These are phyloP conservation scores for Colletotrichum incanum DNA, from an alignment of 2,329 filamentous ascomycete species.

Conservation along the genomic window DNA sequence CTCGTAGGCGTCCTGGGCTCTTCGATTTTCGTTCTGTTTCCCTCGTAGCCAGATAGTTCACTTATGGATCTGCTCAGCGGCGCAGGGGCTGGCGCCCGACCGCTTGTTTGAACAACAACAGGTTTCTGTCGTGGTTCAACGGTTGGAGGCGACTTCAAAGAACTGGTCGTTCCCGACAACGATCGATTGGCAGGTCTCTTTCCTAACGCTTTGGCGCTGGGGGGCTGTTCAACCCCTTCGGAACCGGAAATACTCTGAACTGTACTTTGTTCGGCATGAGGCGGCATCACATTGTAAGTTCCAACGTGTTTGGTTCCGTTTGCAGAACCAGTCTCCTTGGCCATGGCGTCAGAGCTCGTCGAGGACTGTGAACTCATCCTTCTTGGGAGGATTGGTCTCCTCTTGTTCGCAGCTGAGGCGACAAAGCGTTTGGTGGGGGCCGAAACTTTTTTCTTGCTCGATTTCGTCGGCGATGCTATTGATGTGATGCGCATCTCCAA, in stretches of 20 bases:
- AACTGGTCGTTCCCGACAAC: slow-evolving; percentile 11
- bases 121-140: slow-evolving; percentile 28
- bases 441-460: slow-evolving; percentile 49
- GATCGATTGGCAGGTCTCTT: slow-evolving; percentile 58
- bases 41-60: slow-evolving; percentile 22
- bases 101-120: slow-evolving; percentile 23
- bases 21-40: slow-evolving; percentile 3
- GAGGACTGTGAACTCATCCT: slow-evolving; percentile 66
- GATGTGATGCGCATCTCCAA: slow-evolving; percentile 50
- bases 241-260: slow-evolving; percentile 23
- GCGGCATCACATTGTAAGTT: slow-evolving; percentile 47
- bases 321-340: slow-evolving; percentile 51
- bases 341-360: slow-evolving; percentile 52
- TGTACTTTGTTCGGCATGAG: slow-evolving; percentile 49
- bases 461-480: slow-evolving; percentile 47
- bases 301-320: slow-evolving; percentile 46
- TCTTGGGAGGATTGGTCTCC: slow-evolving; percentile 62
- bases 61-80: slow-evolving; percentile 28
- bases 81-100: slow-evolving; percentile 23
- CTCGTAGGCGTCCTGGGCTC: slow-evolving; percentile 31
- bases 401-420: slow-evolving; percentile 60
- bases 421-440: slow-evolving; percentile 58
- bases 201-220: slow-evolving; percentile 64
- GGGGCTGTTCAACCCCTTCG: slow-evolving; percentile 20
- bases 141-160: slow-evolving; percentile 23